Conservation (phyloP, 148 eudicot species). For the Gaultheria prostrata region DNA sequence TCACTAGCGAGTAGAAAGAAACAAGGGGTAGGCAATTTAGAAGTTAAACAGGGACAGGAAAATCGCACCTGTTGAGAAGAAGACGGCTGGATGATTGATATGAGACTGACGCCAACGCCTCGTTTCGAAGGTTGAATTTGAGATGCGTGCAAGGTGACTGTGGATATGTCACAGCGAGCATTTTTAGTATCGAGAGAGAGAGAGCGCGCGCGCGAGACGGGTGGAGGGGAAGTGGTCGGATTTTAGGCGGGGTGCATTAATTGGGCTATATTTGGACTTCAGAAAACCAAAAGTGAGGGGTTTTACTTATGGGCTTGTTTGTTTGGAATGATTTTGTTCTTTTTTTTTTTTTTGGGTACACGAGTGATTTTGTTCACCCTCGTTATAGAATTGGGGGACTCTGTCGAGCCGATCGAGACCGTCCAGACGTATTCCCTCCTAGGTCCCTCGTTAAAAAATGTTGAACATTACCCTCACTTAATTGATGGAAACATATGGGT, state of each 20-base stretch:
- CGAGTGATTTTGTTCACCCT: no score
- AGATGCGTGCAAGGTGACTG: slow-evolving; percentile 14
- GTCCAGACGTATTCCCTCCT: no score
- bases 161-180: slow-evolving; percentile 21
- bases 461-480: no score
- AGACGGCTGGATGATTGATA: slow-evolving; percentile 27
- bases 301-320: no score
- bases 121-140: slow-evolving; percentile 9
- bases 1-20: neutral
- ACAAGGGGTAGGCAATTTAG: neutral
- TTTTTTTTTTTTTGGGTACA: no score
- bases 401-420: no score
- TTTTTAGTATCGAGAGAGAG: slow-evolving; percentile 5
- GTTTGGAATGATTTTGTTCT: no score
- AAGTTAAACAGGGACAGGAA: neutral
- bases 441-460: no score
- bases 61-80: slow-evolving; percentile 28
- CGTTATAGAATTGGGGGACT: no score
- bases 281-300: no score
- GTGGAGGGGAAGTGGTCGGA: neutral
- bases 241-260: neutral
- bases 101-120: slow-evolving; percentile 27
- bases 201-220: neutral
- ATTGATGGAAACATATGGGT: no score
- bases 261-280: no score